Evolutionary conservation across 176 grass and related monocot species (phyloP).

Genomic region (Triticum urartu): DNA sequence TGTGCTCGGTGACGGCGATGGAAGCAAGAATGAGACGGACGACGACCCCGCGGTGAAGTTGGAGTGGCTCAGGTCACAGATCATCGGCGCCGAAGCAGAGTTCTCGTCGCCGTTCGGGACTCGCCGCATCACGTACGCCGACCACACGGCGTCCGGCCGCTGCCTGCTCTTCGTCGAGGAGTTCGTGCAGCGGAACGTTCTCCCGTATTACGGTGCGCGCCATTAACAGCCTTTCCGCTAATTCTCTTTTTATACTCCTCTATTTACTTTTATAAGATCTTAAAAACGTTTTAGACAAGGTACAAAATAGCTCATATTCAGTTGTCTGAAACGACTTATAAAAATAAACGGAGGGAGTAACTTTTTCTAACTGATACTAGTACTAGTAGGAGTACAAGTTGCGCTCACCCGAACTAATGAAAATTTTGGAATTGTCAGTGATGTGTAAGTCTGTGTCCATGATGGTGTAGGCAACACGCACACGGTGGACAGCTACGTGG

Average conservation of each 20-base stretch:
- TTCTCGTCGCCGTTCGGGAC: slow-evolving; percentile 60
- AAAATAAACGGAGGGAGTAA: no score
- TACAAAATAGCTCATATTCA: no score
- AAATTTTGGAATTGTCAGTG: no score
- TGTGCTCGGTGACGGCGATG: background rate
- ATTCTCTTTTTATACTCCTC: no score
- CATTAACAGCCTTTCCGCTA: no score
- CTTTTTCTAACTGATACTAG: background rate
- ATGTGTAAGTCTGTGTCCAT: background rate
- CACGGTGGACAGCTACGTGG: slow-evolving; percentile 78
- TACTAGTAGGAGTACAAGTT: background rate
- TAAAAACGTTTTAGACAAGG: no score
- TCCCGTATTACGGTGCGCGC: slow-evolving; percentile 64
- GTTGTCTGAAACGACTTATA: no score
- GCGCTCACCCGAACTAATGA: no score
- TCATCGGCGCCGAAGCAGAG: slow-evolving; percentile 40
- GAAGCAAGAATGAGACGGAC: background rate
- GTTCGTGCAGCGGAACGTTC: slow-evolving; percentile 49
- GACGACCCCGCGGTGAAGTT: background rate
- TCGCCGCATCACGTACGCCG: slow-evolving; percentile 65
- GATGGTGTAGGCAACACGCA: slow-evolving; percentile 63
- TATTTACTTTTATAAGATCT: no score
- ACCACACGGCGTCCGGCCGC: slow-evolving; percentile 72
- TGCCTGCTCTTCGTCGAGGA: slow-evolving; percentile 62
- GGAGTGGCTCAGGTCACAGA: slow-evolving; percentile 36